Evolutionary conservation across 352 stramenopile species (phyloP).

Genomic region (Globisporangium carolinianum): DNA sequence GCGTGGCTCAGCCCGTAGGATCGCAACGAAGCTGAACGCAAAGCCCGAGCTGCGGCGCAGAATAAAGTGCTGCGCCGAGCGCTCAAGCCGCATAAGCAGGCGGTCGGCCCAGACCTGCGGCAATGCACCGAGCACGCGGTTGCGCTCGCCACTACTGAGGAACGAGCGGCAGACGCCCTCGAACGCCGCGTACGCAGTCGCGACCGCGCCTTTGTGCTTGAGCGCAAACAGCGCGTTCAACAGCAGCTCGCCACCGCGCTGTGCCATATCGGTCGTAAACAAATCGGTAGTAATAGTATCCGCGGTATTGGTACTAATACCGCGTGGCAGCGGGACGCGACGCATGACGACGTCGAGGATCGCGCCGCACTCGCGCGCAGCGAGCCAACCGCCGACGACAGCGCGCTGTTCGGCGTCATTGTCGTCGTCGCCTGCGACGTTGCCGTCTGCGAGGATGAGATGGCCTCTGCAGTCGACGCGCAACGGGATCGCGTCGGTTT

Average conservation of each 20-base stretch:
- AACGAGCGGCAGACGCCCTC: slow-evolving; percentile 83
- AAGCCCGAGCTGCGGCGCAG: slow-evolving; percentile 84
- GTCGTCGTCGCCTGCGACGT: slow-evolving; percentile 20
- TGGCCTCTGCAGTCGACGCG: slow-evolving; percentile 78
- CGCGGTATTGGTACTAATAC: slow-evolving; percentile 18
- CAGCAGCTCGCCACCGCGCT: slow-evolving; percentile 59
- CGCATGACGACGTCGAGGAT: slow-evolving; percentile 77
- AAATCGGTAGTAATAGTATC: too few species aligned
- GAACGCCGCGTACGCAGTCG: slow-evolving; percentile 77
- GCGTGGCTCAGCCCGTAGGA: slow-evolving; percentile 80
- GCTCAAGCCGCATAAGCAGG: slow-evolving; percentile 66
- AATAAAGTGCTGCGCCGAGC: slow-evolving; percentile 82
- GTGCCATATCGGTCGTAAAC: slow-evolving; percentile 34
- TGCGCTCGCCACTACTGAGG: slow-evolving; percentile 52
- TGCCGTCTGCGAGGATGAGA: slow-evolving; percentile 52
- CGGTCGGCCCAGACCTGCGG: slow-evolving; percentile 71
- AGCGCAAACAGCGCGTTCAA: slow-evolving; percentile 81
- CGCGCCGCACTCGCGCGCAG: slow-evolving; percentile 71
- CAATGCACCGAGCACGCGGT: slow-evolving; percentile 38
- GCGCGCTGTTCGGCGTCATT: slow-evolving; percentile 55
- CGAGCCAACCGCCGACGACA: slow-evolving; percentile 83
- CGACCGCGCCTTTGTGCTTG: slow-evolving; percentile 86
- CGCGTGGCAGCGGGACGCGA: slow-evolving; percentile 36
- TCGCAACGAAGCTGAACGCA: slow-evolving; percentile 83
- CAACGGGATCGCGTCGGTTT: slow-evolving; percentile 43